Conservation (phyloP, 106 monocot species). For the Phalaenopsis aphrodite region DNA sequence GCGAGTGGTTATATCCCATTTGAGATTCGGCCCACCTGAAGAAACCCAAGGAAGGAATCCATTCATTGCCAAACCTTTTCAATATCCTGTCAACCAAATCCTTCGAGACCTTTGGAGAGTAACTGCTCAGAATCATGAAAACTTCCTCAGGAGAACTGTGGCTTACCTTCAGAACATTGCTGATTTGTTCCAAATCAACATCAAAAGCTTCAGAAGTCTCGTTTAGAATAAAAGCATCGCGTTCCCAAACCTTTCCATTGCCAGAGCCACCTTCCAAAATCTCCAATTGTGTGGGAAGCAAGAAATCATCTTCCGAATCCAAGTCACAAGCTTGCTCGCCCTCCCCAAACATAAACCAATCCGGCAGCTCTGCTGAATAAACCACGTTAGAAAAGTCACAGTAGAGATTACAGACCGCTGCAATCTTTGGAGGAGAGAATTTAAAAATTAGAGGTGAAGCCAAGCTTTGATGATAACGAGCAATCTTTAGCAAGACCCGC, state of each 20-base stretch:
- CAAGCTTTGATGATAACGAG: neutral
- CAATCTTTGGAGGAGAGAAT: slow-evolving; percentile 1
- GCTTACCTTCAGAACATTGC: slow-evolving; percentile 28
- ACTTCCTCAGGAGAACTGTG: slow-evolving; percentile 49
- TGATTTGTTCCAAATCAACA: slow-evolving; percentile 27
- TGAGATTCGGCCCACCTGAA: slow-evolving; percentile 67
- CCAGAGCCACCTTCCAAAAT: slow-evolving; percentile 12
- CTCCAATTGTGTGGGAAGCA: slow-evolving; percentile 46
- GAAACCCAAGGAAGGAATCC: slow-evolving; percentile 75
- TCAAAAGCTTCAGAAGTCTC: slow-evolving; percentile 8
- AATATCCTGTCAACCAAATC: slow-evolving; percentile 41
- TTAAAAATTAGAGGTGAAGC: neutral
- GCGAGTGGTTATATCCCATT: slow-evolving; percentile 27
- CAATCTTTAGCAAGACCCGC: neutral
- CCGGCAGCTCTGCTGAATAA: slow-evolving; percentile 52
- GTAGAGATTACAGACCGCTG: slow-evolving; percentile 5
- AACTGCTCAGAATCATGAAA: slow-evolving; percentile 28
- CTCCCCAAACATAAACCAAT: slow-evolving; percentile 45
- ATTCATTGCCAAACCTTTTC: slow-evolving; percentile 63
- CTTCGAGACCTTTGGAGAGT: slow-evolving; percentile 29
- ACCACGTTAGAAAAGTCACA: slow-evolving; percentile 15
- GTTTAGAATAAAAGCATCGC: neutral
- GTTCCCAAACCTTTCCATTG: neutral
- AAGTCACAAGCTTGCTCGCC: slow-evolving; percentile 4
- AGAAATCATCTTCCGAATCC: slow-evolving; percentile 57